Base-by-base conservation (phyloP, 2,329 filamentous ascomycete species). In the Penicillium frequentans region DNA sequence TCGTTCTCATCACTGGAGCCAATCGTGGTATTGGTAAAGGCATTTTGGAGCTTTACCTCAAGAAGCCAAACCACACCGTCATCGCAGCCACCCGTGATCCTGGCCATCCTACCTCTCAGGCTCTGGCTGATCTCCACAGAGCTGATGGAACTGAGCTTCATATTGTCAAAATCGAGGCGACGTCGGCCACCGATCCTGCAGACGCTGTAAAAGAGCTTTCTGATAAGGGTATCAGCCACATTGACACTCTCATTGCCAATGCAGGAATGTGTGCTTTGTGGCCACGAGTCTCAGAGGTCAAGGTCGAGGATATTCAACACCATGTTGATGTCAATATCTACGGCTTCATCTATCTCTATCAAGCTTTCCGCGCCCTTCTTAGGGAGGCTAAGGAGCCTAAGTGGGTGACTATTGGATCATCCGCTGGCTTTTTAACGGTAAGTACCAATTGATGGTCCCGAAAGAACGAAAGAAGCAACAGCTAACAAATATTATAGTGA, bases 231-330 rank as follows among this genome's bases (percentile, higher is more conserved):
- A 64, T 75, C 23, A 48, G 62, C 46, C 64, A 71, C 29, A 24
- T 77, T 26, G 74, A 77, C 54, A 56, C 73, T 37, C 66, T 76
- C 19, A 68, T 77, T 39, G 73, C 73, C n/a, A 77, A 76, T 60
- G 72, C 75, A 5, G 73, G 71, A 7, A 67, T 71, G 9, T 62
- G 68, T 29, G 59, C 61, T 29, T 24, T 56, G 10, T 64, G 54
- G 44, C 67, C 66, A 3, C 60, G 67, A 5, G 75, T 70, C 9
- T 72, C 73, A 21, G 65, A 70, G 7, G 64, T 72, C 44, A 69
- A 64, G 27, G n/a, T 45, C 35, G 62, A 16, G 58, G 69, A 71
- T 26, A 55, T 52, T 3, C 24, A 52, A 16, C 16, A 21, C 14
- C 57, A 62, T 21, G 64, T 69, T 33, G 62, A 67, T 24, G 57